Conservation (phyloP, 2,329 filamentous ascomycete species). For the Alternaria solani region DNA sequence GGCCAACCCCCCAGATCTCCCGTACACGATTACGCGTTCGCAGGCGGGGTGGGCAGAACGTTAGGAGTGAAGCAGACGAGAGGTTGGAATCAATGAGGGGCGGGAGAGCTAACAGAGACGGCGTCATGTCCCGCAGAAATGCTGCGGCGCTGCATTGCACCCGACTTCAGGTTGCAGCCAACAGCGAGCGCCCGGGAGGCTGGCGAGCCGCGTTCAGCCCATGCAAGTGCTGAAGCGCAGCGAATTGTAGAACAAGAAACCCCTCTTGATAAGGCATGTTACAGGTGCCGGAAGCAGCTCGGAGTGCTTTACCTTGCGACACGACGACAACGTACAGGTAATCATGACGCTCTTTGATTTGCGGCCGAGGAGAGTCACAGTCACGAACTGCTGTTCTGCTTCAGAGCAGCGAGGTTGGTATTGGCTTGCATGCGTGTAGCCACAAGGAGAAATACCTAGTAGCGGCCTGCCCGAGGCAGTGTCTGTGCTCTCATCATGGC, state of each 20-base stretch:
- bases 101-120: constrained; percentile 28
- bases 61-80: constrained; percentile 16
- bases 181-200: constrained; percentile 16
- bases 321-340: not conserved
- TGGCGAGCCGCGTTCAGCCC: constrained; percentile 16
- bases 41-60: constrained; percentile 16
- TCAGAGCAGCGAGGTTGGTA: constrained; percentile 3
- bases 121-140: constrained; percentile 22
- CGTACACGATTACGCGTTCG: constrained; percentile 27
- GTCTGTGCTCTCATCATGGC: constrained; percentile 16
- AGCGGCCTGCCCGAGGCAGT: constrained; percentile 8
- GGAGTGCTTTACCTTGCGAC: not conserved
- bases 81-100: constrained; percentile 26
- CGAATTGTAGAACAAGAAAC: constrained; percentile 6
- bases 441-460: constrained; percentile 14
- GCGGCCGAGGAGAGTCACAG: not conserved
- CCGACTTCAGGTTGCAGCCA: constrained; percentile 8
- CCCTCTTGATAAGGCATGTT: constrained; percentile 2
- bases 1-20: constrained; percentile 13
- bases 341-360: constrained; percentile 1
- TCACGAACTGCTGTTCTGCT: not conserved
- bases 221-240: constrained; percentile 14
- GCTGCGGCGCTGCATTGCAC: constrained; percentile 9
- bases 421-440: constrained; percentile 15
- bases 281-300: constrained; percentile 5